Evolutionary conservation across 129 eudicot genomes (phyloP).

Genomic region (Gnaphalium uliginosum): DNA sequence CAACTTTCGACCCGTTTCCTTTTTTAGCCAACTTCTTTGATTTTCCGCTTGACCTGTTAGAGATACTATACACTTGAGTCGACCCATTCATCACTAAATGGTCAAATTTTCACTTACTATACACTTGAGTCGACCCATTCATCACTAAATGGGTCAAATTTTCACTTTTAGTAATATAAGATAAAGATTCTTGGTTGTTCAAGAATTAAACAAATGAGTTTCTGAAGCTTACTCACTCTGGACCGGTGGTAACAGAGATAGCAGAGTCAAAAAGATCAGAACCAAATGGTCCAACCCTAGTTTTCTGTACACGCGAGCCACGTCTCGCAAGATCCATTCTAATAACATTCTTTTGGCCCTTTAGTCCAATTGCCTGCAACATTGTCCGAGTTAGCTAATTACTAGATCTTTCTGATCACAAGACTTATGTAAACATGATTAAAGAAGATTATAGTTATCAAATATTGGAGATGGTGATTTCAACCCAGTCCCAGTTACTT

Average conservation of each 20-base stretch:
- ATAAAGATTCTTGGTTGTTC: background rate
- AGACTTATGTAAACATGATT: conserved; percentile 7
- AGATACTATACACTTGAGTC: background rate
- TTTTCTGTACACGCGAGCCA: conserved; percentile 64
- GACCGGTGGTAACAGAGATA: conserved; percentile 75
- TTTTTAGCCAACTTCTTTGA: background rate
- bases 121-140: background rate
- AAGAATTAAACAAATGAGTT: conserved; percentile 24
- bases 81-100: conserved; percentile 2
- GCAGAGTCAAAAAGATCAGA: conserved; percentile 91
- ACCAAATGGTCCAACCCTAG: conserved; percentile 91
- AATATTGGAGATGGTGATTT: background rate
- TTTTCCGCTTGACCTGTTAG: background rate
- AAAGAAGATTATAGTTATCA: background rate
- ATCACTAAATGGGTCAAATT: background rate
- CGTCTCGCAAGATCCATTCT: conserved; percentile 75
- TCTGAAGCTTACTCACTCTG: conserved; percentile 93
- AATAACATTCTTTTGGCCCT: conserved; percentile 45
- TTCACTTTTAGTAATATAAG: background rate
- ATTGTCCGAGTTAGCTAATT: conserved; percentile 13
- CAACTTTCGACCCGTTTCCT: background rate
- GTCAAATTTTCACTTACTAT: background rate
- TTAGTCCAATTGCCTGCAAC: conserved; percentile 63
- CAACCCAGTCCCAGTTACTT: background rate
- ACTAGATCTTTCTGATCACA: background rate